These are phyloP conservation scores for Phlebopus sp. DNA, from an alignment of 1,284 basidiomycete genomes.

Conservation along the genomic window DNA sequence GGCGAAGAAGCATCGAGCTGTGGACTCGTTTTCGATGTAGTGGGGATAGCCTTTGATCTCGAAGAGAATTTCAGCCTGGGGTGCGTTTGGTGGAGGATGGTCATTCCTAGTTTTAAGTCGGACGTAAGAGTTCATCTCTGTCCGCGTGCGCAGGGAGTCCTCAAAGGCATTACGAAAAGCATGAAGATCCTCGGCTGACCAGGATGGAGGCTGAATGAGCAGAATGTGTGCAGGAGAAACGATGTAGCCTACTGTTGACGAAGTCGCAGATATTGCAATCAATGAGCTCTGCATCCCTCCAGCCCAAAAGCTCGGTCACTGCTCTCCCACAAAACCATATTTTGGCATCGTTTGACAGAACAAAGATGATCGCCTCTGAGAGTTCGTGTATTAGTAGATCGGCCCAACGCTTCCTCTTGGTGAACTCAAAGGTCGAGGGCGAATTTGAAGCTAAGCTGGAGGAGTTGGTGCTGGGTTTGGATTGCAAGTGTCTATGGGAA, in stretches of 20 bases:
- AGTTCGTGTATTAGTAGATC: slow-evolving; percentile 78
- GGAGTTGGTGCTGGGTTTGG: neutral
- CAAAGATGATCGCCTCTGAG: slow-evolving; percentile 67
- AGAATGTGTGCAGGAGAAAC: neutral
- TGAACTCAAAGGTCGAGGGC: slow-evolving; percentile 68
- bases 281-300: slow-evolving; percentile 69
- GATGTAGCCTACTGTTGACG: slow-evolving; percentile 52
- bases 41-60: slow-evolving; percentile 72
- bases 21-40: slow-evolving; percentile 40
- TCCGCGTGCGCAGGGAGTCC: slow-evolving; percentile 45
- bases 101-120: slow-evolving; percentile 47
- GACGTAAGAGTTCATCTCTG: slow-evolving; percentile 57
- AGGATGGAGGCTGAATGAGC: slow-evolving; percentile 2
- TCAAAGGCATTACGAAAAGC: slow-evolving; percentile 58
- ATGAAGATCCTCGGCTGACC: slow-evolving; percentile 57
- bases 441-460: slow-evolving; percentile 11
- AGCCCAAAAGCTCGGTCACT: slow-evolving; percentile 69
- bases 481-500: neutral
- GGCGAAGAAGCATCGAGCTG: slow-evolving; percentile 61
- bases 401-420: slow-evolving; percentile 82
- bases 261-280: slow-evolving; percentile 64
- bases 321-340: slow-evolving; percentile 73
- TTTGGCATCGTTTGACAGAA: slow-evolving; percentile 58
- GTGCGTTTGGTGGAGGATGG: slow-evolving; percentile 12
- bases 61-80: slow-evolving; percentile 56